Base-by-base conservation (phyloP, 2,329 filamentous ascomycete species). In the Cytospora schulzeri region DNA sequence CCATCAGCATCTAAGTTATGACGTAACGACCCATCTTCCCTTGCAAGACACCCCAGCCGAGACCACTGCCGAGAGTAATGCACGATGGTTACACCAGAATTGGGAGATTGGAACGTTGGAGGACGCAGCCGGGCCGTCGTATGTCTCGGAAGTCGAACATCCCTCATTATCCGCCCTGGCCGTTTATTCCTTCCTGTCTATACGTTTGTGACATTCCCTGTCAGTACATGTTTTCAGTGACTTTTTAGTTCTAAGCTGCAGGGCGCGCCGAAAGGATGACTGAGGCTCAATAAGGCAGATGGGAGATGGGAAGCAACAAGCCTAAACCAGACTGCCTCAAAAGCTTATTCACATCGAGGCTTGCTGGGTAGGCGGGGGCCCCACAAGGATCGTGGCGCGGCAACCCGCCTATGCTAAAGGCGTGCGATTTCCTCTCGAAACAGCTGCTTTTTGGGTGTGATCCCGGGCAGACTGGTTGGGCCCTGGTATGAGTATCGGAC, bases 381-480 rank as follows among this genome's bases (percentile, higher is more conserved):
- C 60, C 60, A 56, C 60, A 28, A 51, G 17, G n/a, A 51, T 38
- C 29, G 60, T 61, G 59, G 59, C 59, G 53, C 59, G 54, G 59
- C 59, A 19, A 28, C 7, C 28, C 45, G 45, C 45, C 22, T 14
- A 1, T 48, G 45, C 45, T 15, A 48, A 24, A 48, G 59, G 17
- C 59, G 35, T 55, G 51, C 35, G 41, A 24, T 33, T 29, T 28
- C 7, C 22, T n/a, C 28, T 28, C 15, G 35, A 38, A 52, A 50
- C 35, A 29, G 26, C 35, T 56, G 45, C 6, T 28, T 19, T 56
- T 6, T 35, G 38, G 26, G 26, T 22, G 14, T 35, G n/a, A 62
- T 33, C 59, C 59, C 17, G 52, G 50, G 26, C 52, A 56, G 24
- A 15, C 26, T 31, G 56, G 60, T 56, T 41, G 60, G 52, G n/a